Conservation (phyloP, 176 grass and related monocot genomes). For the Musa itinerans region DNA sequence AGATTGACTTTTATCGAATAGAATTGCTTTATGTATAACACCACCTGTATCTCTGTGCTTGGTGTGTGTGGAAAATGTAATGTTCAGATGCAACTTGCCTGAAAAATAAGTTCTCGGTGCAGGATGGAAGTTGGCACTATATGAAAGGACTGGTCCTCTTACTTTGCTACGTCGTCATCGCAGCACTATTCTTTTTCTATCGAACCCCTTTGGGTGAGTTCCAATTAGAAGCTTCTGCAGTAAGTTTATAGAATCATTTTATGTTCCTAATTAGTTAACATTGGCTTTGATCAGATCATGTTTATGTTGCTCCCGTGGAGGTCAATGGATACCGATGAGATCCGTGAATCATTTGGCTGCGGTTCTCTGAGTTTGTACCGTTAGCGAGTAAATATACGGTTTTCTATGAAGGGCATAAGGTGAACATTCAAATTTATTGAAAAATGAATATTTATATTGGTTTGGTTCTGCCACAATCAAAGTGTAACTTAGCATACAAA, state of each 20-base stretch:
- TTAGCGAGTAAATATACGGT: not conserved
- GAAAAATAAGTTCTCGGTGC: slow-evolving; percentile 3
- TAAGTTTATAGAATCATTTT: not conserved
- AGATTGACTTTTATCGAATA: not conserved
- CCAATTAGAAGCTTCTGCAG: not conserved
- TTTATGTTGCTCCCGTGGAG: not conserved
- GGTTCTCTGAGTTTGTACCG: not conserved
- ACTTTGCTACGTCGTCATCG: slow-evolving; percentile 48
- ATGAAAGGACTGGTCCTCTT: slow-evolving; percentile 52
- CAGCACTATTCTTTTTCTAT: slow-evolving; percentile 35
- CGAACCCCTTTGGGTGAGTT: slow-evolving; percentile 32
- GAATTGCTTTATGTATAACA: too few relatives aligned
- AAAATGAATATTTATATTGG: too few relatives aligned
- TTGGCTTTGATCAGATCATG: not conserved
- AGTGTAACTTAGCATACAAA: too few relatives aligned
- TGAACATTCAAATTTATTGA: too few relatives aligned
- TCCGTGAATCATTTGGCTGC: not conserved
- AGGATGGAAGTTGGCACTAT: slow-evolving; percentile 62
- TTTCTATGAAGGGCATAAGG: too few relatives aligned
- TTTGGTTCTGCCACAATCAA: too few relatives aligned
- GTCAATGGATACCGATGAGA: not conserved
- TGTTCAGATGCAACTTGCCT: not conserved
- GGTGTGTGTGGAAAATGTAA: not conserved
- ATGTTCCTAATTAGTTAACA: not conserved
- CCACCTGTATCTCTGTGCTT: not conserved